Evolutionary conservation across 495 filamentous ascomycete species (phyloP).

Genomic region (Penicillium turbatum): DNA sequence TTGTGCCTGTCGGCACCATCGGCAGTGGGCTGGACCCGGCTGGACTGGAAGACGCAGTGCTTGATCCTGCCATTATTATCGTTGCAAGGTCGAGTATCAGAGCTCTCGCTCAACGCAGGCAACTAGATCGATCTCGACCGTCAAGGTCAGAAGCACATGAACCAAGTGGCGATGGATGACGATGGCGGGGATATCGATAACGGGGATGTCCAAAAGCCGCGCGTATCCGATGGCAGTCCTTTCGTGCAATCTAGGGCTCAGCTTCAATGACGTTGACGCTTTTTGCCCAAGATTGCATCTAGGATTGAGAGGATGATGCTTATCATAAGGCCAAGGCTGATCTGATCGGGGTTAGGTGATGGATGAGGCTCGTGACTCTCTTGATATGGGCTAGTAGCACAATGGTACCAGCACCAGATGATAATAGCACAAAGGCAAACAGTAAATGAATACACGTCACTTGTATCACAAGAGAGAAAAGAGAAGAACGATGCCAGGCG

Average conservation of each 20-base stretch:
- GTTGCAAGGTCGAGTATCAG: neutral
- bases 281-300: conserved; percentile 12
- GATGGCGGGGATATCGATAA: conserved; percentile 7
- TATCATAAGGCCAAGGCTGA: conserved; percentile 13
- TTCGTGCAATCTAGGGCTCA: conserved; percentile 1
- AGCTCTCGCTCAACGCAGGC: conserved; percentile 6
- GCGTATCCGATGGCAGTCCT: neutral
- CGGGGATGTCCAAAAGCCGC: neutral
- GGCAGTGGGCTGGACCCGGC: neutral
- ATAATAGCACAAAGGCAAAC: neutral
- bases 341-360: neutral
- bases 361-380: conserved; percentile 7
- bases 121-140: conserved; percentile 48
- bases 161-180: conserved; percentile 22
- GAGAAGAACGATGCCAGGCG: conserved; percentile 4
- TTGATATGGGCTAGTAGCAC: neutral
- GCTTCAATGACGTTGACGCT: conserved; percentile 8
- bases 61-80: conserved; percentile 13
- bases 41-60: conserved; percentile 8
- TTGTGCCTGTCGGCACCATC: neutral
- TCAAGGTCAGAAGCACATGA: conserved; percentile 28
- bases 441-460: neutral
- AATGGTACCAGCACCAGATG: neutral
- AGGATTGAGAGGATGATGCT: conserved; percentile 12
- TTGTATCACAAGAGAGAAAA: neutral